These are phyloP conservation scores for Aspergillus quadricinctus DNA, from an alignment of 2,329 filamentous ascomycete species.

Conservation along the genomic window DNA sequence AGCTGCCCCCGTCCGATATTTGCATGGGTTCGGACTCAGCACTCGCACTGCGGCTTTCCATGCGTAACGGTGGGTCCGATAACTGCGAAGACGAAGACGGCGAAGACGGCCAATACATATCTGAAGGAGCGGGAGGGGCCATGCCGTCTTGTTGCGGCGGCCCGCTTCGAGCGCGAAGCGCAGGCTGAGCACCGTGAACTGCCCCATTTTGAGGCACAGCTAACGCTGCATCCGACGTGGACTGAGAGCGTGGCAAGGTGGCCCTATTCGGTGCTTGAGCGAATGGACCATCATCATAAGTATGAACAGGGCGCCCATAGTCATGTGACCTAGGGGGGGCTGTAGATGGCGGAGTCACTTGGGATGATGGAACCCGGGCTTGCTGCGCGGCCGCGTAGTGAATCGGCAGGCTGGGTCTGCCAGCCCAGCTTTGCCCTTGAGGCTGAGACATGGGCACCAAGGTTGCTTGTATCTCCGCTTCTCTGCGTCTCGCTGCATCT, in stretches of 20 bases:
- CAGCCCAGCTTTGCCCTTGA: background rate
- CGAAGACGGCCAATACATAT: background rate
- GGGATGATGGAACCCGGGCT: background rate
- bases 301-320: background rate
- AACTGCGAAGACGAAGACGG: background rate
- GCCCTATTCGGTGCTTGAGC: slow-evolving; percentile 13
- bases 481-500: background rate
- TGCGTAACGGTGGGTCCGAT: background rate
- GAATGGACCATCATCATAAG: slow-evolving; percentile 16
- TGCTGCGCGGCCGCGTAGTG: background rate
- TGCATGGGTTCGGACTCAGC: background rate
- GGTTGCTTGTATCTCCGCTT: background rate
- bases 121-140: background rate
- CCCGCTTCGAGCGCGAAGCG: background rate
- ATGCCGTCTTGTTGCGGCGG: background rate
- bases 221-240: background rate
- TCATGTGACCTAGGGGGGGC: background rate
- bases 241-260: background rate
- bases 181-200: background rate
- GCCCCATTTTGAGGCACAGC: background rate
- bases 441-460: background rate
- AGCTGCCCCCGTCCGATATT: background rate
- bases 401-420: background rate
- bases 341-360: background rate
- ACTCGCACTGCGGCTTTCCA: background rate